Evolutionary conservation across 2,329 filamentous ascomycete genomes (phyloP), one percentile per base, ranked within the genome.

Genomic region (Arthrobotrys musiformis): DNA sequence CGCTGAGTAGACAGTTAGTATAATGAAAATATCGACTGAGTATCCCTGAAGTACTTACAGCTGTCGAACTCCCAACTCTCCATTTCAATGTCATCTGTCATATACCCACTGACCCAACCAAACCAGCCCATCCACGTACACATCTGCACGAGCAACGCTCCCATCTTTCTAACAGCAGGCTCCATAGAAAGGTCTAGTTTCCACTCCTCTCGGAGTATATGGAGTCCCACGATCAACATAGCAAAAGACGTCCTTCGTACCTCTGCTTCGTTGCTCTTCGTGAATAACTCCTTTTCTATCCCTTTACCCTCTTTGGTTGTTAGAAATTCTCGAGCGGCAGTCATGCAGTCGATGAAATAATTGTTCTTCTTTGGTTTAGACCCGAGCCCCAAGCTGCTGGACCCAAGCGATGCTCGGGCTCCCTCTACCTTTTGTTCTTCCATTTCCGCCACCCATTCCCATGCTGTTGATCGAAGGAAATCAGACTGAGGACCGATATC

Each of bases 171-270:
- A 22, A 84, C 80, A 46, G 86, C 84, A 78, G 88, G 86, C n/a
- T 84, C 84, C 50, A 86, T 85, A 67, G 86, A 84, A 2, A 90
- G 88, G 77, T 92, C 89, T 1, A 99, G 87, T 82, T 97, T 98
- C 78, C 92, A 87, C 82, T 99, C 95, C 82, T 99, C 94, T 0
- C 92, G 87, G n/a, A 97, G 85, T 2, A 98, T 86, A 84, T 99
- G 95, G 11, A 99, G 85, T 0, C 89, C 91, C 42, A 90, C 85
- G 79, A 96, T 85, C 40, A 94, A 87, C 62, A 92, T 86, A 81
- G 92, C 88, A 82, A 91, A 85, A 35, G 91, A 86, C 67, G 89
- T 84, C 81, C 86, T 90, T 69, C 88, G 76, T 24, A 81, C 72
- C 40, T 80, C 79, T 30, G 86, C 86, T 70, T 89, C 88, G 40